Conservation (phyloP, 306 rosid genomes). For the Neltuma alba region DNA sequence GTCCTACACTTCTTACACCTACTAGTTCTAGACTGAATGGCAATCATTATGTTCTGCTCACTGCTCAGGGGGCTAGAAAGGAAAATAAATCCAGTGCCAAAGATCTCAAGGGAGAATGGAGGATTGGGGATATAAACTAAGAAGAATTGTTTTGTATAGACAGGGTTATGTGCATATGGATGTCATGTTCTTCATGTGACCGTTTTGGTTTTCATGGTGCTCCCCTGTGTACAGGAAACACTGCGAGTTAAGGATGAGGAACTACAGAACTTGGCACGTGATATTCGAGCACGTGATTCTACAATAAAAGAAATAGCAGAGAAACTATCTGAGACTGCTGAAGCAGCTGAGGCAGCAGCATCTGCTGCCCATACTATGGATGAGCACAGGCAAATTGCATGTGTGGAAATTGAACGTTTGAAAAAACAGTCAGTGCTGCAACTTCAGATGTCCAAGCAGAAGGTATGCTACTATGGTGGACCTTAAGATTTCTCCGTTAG, state of each 20-base stretch:
- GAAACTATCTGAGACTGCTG: slow-evolving; percentile 93
- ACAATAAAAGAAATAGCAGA: slow-evolving; percentile 94
- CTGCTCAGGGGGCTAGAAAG: not conserved
- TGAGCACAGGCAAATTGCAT: slow-evolving; percentile 82
- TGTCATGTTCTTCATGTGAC: slow-evolving; percentile 12
- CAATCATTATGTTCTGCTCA: not conserved
- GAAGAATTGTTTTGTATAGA: not conserved
- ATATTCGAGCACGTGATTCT: slow-evolving; percentile 91
- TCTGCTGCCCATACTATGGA: slow-evolving; percentile 93
- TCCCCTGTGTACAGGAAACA: slow-evolving; percentile 70
- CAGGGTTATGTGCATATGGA: slow-evolving; percentile 9
- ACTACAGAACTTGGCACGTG: slow-evolving; percentile 89
- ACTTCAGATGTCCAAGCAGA: slow-evolving; percentile 57
- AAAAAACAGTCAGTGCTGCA: slow-evolving; percentile 63
- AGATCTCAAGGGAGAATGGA: not conserved
- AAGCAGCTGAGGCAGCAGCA: slow-evolving; percentile 99
- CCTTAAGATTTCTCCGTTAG: not conserved
- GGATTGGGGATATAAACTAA: not conserved
- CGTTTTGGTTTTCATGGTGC: slow-evolving; percentile 33
- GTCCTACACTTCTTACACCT: not conserved
- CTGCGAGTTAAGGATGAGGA: slow-evolving; percentile 94
- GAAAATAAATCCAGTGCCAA: not conserved
- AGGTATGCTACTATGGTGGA: slow-evolving; percentile 50
- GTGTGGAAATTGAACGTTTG: slow-evolving; percentile 77
- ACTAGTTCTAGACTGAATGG: not conserved